phyloP scores from a whole-genome alignment of 2,329 filamentous ascomycete genomes.

The Talaromyces sp. region DNA sequence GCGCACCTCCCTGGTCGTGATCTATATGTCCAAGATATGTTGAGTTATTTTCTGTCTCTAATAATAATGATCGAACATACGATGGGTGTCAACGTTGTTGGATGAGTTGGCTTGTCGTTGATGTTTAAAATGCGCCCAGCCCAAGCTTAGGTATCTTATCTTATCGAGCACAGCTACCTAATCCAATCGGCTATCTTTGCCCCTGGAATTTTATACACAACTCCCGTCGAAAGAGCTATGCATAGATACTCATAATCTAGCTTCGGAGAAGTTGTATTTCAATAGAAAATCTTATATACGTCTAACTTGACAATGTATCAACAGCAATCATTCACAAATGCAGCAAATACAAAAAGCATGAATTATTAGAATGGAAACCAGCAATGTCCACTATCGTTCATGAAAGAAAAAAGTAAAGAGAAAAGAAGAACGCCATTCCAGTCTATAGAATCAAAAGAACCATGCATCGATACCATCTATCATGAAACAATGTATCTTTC shows the following conservation, averaged over 20 bases:
- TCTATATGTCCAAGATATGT: neutral
- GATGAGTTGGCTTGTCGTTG: neutral
- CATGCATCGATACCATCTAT: constrained; percentile 9
- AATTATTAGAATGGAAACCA: neutral
- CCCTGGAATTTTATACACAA: neutral
- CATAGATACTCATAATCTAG: no score
- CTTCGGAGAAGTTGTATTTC: no score
- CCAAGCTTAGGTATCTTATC: neutral
- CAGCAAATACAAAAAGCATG: neutral
- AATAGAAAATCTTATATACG: neutral
- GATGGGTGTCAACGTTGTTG: neutral
- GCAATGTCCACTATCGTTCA: neutral
- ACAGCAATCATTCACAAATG: neutral
- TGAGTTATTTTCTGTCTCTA: neutral
- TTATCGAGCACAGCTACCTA: neutral
- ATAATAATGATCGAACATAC: neutral
- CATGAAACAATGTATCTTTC: constrained; percentile 4
- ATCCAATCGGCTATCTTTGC: neutral
- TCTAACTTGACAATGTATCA: neutral
- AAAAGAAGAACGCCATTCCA: constrained; percentile 9
- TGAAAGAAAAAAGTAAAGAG: neutral
- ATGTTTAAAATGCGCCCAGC: neutral
- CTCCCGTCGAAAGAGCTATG: no score
- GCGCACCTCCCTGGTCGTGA: neutral
- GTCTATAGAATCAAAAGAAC: constrained; percentile 10